Evolutionary conservation across 1,139 yeast genomes (phyloP).

Genomic region (Yamadazyma atmosphaerica): DNA sequence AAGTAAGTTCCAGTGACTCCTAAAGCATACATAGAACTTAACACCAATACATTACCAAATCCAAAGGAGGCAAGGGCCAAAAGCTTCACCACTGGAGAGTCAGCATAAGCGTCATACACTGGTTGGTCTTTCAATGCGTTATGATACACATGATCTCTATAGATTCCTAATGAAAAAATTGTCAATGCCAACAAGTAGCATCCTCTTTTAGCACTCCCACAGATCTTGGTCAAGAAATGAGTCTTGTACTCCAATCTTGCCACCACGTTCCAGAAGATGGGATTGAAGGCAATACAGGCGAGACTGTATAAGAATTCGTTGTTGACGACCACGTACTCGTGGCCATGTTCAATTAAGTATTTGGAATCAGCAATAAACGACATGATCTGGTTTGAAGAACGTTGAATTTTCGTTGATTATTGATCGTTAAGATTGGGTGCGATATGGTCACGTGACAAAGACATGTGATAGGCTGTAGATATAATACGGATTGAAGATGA

Average conservation of each 20-base stretch:
- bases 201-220: constrained; percentile 69
- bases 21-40: constrained; percentile 86
- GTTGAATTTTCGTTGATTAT: no score
- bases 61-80: constrained; percentile 46
- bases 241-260: constrained; percentile 85
- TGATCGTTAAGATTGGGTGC: no score
- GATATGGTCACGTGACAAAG: no score
- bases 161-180: constrained; percentile 80
- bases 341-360: constrained; percentile 11
- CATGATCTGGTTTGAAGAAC: constrained; percentile 6
- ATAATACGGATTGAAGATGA: no score
- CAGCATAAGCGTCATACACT: constrained; percentile 51
- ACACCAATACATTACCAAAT: constrained; percentile 76
- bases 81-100: constrained; percentile 31
- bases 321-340: constrained; percentile 15
- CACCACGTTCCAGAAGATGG: constrained; percentile 91
- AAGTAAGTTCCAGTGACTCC: constrained; percentile 96
- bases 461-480: no score
- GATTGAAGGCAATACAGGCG: constrained; percentile 73
- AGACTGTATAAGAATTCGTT: constrained; percentile 15
- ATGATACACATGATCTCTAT: constrained; percentile 77
- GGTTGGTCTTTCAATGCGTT: constrained; percentile 53
- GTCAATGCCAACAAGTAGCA: constrained; percentile 82
- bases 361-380: constrained; percentile 15
- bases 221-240: constrained; percentile 68